These are phyloP conservation scores for Rhizopogon vulgaris DNA, from an alignment of 768 basidiomycete species.

Conservation along the genomic window DNA sequence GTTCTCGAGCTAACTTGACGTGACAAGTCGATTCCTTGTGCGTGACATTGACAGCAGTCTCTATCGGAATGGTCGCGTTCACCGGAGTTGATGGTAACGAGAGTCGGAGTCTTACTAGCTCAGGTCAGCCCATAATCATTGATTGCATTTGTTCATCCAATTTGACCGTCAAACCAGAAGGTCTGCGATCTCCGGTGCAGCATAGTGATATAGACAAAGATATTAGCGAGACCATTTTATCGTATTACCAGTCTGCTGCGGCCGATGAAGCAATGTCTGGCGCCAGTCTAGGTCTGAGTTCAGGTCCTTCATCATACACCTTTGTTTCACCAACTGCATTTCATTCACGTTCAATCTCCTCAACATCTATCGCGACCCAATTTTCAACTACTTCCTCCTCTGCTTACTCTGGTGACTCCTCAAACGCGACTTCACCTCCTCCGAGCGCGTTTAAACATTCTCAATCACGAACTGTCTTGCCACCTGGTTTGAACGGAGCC, in stretches of 20 bases:
- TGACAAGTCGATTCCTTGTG: background rate
- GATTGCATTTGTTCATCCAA: background rate
- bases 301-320: slow-evolving; percentile 7
- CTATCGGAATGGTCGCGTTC: background rate
- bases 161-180: background rate
- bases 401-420: slow-evolving; percentile 45
- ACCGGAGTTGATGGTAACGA: background rate
- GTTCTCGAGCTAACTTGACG: too few species aligned
- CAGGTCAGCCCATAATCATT: background rate
- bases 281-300: slow-evolving; percentile 21
- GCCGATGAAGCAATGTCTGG: slow-evolving; percentile 22
- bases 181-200: background rate
- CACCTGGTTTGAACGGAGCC: slow-evolving; percentile 22
- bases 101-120: background rate
- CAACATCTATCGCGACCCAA: slow-evolving; percentile 10
- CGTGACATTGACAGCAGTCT: background rate
- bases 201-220: slow-evolving; percentile 18
- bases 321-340: background rate
- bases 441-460: slow-evolving; percentile 12
- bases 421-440: slow-evolving; percentile 12
- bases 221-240: slow-evolving; percentile 36
- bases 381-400: slow-evolving; percentile 38
- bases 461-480: slow-evolving; percentile 16
- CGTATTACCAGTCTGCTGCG: slow-evolving; percentile 52
- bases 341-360: slow-evolving; percentile 5